phyloP scores from a whole-genome alignment of 306 rosid species.

The Lathyrus aphaca region DNA sequence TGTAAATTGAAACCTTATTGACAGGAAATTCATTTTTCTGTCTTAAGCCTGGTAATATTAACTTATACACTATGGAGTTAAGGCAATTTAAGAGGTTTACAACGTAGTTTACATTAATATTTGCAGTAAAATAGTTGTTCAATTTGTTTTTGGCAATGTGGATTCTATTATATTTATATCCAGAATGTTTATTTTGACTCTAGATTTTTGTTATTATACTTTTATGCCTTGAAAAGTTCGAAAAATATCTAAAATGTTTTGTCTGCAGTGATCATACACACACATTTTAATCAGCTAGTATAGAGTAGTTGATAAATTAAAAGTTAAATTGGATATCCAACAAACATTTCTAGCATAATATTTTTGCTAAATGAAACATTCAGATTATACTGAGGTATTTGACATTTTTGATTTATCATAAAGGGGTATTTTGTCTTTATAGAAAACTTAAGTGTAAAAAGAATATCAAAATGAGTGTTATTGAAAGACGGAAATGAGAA shows the following conservation, averaged over 20 bases:
- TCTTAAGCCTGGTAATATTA: neutral
- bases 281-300: neutral
- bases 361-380: neutral
- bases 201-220: neutral
- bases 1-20: constrained; percentile 20
- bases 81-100: neutral
- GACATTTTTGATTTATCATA: neutral
- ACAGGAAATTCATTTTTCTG: neutral
- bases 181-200: neutral
- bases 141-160: constrained; percentile 1
- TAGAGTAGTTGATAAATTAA: neutral
- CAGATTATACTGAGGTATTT: neutral
- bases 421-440: neutral
- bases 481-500: neutral
- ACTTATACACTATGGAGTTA: neutral
- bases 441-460: neutral
- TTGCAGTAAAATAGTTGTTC: neutral
- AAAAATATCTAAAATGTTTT: neutral
- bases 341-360: neutral
- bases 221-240: neutral
- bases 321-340: neutral
- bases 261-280: no score
- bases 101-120: neutral
- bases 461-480: neutral
- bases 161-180: neutral